Evolutionary conservation across 306 rosid species (phyloP), one percentile per base, ranked within the genome.

Genomic region (Glycine tomentella): DNA sequence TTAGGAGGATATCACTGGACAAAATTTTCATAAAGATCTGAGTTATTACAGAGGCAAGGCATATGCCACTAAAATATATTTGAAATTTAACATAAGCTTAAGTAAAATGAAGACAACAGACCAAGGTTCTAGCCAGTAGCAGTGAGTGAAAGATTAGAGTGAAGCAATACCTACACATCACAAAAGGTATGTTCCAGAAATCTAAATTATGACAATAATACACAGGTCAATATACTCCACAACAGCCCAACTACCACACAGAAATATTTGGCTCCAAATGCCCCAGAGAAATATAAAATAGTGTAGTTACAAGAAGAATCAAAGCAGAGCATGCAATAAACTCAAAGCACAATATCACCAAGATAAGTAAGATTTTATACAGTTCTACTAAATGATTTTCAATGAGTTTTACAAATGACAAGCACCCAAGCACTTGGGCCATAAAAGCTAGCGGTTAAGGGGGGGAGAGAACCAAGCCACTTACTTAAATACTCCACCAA

Each of bases 181-280:
- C 49, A 66, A 70, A 61, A 61, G 13, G 31, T 25, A 25, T 25
- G 31, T 25, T 25, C 31, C 31, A 25, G 31, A 25, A 25, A 25
- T 25, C 31, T 25, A 25, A 25, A 25, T 25, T 25, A 25, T 25
- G 2, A 25, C 31, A 2, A 53, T 31, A 74, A 33, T 56, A 49
- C 38, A 48, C 16, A 74, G 53, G 64, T 80, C 59, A 77, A 61
- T 33, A 68, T 49, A 72, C 74, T 61, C 53, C 53, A 8, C 8
- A 65, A 63, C 42, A 80, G 75, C 53, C 74, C 76, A 87, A 76
- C 64, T 76, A 82, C n/a, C 25, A 64, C 44, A 73, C 40, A 25
- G 38, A 80, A 52, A 68, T 51, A 5, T 69, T 74, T 44, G 65
- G 69, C 64, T 62, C 56, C n/a, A 40, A 82, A 70, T 59, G 33